Evolutionary conservation across 2,329 filamentous ascomycete species (phyloP), one percentile per base, ranked within the genome.

Genomic region (Paraphoma chrysanthemicola): DNA sequence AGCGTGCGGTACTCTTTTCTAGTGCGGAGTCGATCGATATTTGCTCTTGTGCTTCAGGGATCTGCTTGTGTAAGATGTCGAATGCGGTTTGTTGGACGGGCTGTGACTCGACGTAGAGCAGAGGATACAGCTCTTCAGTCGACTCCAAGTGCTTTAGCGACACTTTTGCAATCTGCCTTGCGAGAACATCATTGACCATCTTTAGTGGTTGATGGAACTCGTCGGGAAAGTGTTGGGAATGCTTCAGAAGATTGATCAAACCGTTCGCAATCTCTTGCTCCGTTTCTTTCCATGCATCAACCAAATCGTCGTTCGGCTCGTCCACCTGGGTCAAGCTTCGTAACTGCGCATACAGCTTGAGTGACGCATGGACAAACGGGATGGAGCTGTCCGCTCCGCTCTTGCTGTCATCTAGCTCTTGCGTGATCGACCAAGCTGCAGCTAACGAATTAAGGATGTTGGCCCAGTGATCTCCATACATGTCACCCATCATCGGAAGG

Each of bases 401-500:
- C 33, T 72, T 65, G 17, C 64, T 66, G 33, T 68, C 60, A 44
- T 71, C 66, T 6, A 75, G 48, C 48, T 70, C 66, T 9, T 51
- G 55, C 2, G 62, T 69, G 9, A 58, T 52, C 9, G 60, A 55
- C 79, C 80, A 82, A 17, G 70, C 71, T 4, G 56, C 56, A 1
- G 71, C 67, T n/a, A 82, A 51, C 3, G 68, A 68, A 7, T 66
- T 63, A 12, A 82, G 51, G 6, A 80, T 70, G 12, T 79, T 71
- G 48, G 88, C 85, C 95, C 95, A 99, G 70, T 97, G 91, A 0
- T 90, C 86, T 0, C 94, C 95, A 67, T 97, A 97, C 1, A 97
- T 87, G 45, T 93, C 90, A 56, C 87, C 85, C 66, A 97, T 89
- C 41, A 85, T 85, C 1, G 91, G 91, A 0, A 97, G 76, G 3